Evolutionary conservation across 225 moss, liverwort and hornwort genomes (phyloP).

Genomic region (Sphagnum tenellum): DNA sequence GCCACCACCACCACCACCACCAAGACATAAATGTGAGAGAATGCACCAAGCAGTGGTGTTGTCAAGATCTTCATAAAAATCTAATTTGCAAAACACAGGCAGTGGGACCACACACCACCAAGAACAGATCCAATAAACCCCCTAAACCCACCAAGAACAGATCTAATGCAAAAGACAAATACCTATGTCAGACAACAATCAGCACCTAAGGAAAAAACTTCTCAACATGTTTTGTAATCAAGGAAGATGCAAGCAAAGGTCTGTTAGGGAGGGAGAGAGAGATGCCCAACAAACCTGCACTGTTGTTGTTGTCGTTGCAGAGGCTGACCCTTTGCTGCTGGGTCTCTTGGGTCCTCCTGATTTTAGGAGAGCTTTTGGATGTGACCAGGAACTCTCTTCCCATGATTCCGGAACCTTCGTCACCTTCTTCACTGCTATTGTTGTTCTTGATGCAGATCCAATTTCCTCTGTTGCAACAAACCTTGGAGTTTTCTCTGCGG

Average conservation of each 20-base stretch:
- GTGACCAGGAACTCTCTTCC: conserved; percentile 61
- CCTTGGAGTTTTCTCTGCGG: too few species aligned
- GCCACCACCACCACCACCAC: background rate
- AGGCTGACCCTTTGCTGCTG: background rate
- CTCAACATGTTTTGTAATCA: background rate
- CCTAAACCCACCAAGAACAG: too few species aligned
- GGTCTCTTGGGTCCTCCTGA: conserved; percentile 5
- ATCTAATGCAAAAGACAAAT: too few species aligned
- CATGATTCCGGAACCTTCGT: conserved; percentile 18
- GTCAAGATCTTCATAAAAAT: too few species aligned
- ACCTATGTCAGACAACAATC: too few species aligned
- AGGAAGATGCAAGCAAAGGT: background rate
- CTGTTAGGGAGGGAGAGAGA: background rate
- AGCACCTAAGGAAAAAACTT: too few species aligned
- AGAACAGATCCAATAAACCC: too few species aligned
- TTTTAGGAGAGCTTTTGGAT: conserved; percentile 50
- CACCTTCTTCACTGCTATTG: conserved; percentile 8
- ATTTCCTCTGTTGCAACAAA: background rate
- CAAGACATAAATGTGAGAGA: too few species aligned
- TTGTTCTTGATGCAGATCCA: conserved; percentile 2
- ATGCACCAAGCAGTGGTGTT: too few species aligned
- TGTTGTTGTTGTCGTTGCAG: background rate
- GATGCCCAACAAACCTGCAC: conserved; percentile 9
- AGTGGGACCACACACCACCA: too few species aligned
- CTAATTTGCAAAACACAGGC: too few species aligned